Evolutionary conservation across 495 filamentous ascomycete genomes (phyloP), one percentile per base, ranked within the genome.

Genomic region (Xylaria bambusicola): DNA sequence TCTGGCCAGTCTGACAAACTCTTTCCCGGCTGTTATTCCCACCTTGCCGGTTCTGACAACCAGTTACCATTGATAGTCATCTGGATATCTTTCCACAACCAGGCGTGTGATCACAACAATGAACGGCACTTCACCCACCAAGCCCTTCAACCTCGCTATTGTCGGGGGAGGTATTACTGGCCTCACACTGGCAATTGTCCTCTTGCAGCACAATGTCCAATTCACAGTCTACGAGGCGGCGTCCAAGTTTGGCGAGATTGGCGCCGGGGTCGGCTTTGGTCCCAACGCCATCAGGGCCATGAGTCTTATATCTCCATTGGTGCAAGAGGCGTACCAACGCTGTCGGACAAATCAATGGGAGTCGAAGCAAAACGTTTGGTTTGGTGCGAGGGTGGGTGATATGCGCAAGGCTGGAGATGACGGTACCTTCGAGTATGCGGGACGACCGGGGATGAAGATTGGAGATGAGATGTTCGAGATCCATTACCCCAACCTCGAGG

Each of bases 221-320:
- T 62, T 79, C 49, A 80, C 72, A 6, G 66, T 86, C 51, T 87
- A 85, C 70, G 84, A 86, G 58, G 74, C 80, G 9, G 77, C 77
- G 0, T 49, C 65, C 5, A 61, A 62, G 0, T 81, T 86, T 38
- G 71, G 71, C 1, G 81, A 84, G 60, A 79, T 89, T 3, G 87
- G 87, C 26, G 86, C 86, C 2, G 86, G 86, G 10, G 77, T 89
- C 3, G 79, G 76, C 10, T 81, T 88, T 36, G 80, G 81, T 0
- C 79, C 84, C 33, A 88, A 88, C 65, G 76, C 85, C 6, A 71
- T 79, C 5, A 70, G 76, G 1, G 84, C 85, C 0, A 84, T 88
- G 79, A 63, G 66, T 5, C 38, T 81, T 5, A 77, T 86, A 48
- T 76, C 82, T 31, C 73, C 75, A 8, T 65, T 70, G 1, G 77